Evolutionary conservation across 495 filamentous ascomycete genomes (phyloP).

Genomic region (Penicillium psychrofluorescens): DNA sequence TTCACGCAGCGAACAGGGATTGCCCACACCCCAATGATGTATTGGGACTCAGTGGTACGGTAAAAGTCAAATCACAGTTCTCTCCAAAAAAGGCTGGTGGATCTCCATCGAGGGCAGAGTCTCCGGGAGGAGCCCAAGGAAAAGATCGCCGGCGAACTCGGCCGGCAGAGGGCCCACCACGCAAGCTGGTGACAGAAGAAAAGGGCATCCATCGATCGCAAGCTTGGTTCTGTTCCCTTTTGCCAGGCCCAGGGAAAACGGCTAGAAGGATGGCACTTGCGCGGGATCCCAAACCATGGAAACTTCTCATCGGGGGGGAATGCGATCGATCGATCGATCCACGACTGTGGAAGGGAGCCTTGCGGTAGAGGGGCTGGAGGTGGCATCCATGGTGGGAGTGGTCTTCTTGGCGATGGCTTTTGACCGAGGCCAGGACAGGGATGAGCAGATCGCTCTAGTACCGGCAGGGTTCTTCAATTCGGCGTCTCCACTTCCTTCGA

Average conservation of each 20-base stretch:
- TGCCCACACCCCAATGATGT: no score
- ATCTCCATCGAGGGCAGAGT: conserved; percentile 6
- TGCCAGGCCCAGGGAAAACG: neutral
- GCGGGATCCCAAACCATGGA: conserved; percentile 10
- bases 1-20: no score
- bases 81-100: neutral
- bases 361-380: conserved; percentile 7
- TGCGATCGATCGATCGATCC: conserved; percentile 19
- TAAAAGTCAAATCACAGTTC: conserved; percentile 4
- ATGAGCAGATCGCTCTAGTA: conserved; percentile 12
- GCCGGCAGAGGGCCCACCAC: no score
- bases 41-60: conserved; percentile 1
- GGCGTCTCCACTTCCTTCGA: conserved; percentile 20
- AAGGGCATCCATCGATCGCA: no score
- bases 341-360: neutral
- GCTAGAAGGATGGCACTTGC: conserved; percentile 6
- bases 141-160: conserved; percentile 11
- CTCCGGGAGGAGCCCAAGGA: conserved; percentile 5
- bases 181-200: conserved; percentile 11
- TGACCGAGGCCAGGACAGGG: conserved; percentile 6
- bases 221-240: no score
- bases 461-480: conserved; percentile 21
- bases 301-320: conserved; percentile 17
- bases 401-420: neutral
- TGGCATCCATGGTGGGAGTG: conserved; percentile 10